A percentile compares a stretch with the other conserved stretches of the same genome.
Conservation (phyloP, 2,329 filamentous ascomycete genomes). For the Aspergillus sp. region DNA sequence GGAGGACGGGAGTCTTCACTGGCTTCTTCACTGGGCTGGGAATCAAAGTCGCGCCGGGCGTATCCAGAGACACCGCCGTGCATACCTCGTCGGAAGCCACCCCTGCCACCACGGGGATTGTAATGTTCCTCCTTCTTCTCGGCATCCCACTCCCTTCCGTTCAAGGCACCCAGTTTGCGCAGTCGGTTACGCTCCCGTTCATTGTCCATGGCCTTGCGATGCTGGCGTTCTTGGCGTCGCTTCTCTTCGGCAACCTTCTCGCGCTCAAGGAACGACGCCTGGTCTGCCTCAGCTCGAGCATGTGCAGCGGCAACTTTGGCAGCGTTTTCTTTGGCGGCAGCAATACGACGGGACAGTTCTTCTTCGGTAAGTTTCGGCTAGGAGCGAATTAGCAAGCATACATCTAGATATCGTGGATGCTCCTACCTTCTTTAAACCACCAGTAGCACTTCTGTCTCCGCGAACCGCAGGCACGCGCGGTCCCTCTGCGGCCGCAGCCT, state of each 20-base stretch:
- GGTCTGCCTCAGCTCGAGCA: constrained; percentile 67
- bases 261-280: constrained; percentile 64
- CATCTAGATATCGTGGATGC: neutral
- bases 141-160: constrained; percentile 63
- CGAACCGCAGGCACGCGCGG: constrained; percentile 50
- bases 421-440: constrained; percentile 51
- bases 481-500: constrained; percentile 20
- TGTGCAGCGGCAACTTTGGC: constrained; percentile 61
- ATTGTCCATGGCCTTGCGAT: constrained; percentile 61
- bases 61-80: constrained; percentile 52
- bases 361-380: constrained; percentile 66
- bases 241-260: constrained; percentile 61
- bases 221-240: constrained; percentile 52
- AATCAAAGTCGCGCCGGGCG: constrained; percentile 33
- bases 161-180: constrained; percentile 60
- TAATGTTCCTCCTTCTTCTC: constrained; percentile 62
- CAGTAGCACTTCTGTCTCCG: constrained; percentile 57
- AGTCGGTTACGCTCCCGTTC: constrained; percentile 63
- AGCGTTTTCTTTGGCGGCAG: constrained; percentile 63
- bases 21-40: constrained; percentile 16
- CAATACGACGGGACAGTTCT: constrained; percentile 63
- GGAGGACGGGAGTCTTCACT: constrained; percentile 9
- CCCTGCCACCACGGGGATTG: constrained; percentile 42
- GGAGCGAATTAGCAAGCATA: constrained; percentile 27
- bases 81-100: constrained; percentile 52